Base-by-base conservation (phyloP, 192 early-diverging fungal species). In the Umbelopsis ramanniana region DNA sequence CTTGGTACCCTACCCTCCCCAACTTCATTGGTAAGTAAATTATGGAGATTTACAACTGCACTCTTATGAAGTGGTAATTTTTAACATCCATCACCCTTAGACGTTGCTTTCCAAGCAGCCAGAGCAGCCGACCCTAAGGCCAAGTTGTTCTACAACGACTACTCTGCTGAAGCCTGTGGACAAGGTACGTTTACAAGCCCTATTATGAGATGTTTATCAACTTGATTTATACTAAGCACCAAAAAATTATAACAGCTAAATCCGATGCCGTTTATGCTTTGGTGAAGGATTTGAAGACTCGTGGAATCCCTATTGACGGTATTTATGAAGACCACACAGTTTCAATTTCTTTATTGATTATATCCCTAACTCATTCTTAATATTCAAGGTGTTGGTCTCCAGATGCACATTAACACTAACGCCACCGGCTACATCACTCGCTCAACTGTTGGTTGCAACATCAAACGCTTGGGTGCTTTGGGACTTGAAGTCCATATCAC, bases 401-500 rank as follows among this genome's bases (percentile, higher is more conserved):
- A 70, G 26, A 70, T 48, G 69, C 69, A 70, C 46, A 70, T 70
- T 22, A 37, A 29, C 9, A 35, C 45, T 17, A 50, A 37, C 19
- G 21, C 46, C 47, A 35, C 22, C n/a, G 12, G 47, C 21, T 46
- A 50, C 46, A 70, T 70, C 47, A 70, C 22, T 19, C 69, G 50
- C 45, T 8, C 46, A 19, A 47, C n/a, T 22, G 46, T 50, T 23
- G 69, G 69, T 26, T 70, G 69, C 69, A 70, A 46, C 8, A 70
- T 70, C 47, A 46, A 50, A 47, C 69, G 69, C 33, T 50, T 70
- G 21, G 69, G 69, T 11, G 50, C 22, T n/a, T 50, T 70, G 29
- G 69, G 69, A 0, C 47, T 70, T 0, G 47, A 70, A 70, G 69
- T 70, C n/a, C 69, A 70, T 17, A 70, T 70, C 26, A 70, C 69